phyloP scores from a whole-genome alignment of 2,329 filamentous ascomycete genomes.

The Claviceps paspali region DNA sequence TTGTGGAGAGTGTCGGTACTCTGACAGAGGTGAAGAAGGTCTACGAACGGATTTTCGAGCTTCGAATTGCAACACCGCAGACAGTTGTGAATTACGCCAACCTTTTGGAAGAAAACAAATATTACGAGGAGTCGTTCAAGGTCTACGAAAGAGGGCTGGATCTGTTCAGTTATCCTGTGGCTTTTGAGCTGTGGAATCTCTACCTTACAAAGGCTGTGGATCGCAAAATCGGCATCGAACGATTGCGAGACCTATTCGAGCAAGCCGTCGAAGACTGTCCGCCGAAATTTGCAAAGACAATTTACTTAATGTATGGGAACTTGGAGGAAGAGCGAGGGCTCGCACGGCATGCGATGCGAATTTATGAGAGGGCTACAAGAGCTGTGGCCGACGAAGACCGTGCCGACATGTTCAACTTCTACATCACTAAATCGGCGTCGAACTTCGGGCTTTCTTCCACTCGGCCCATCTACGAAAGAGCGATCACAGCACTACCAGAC shows the following conservation, averaged over 20 bases:
- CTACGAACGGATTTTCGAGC: constrained; percentile 95
- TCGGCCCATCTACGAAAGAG: constrained; percentile 87
- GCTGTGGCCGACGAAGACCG: constrained; percentile 90
- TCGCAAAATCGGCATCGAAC: constrained; percentile 87
- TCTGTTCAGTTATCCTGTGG: constrained; percentile 96
- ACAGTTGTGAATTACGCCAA: constrained; percentile 98
- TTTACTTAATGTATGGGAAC: constrained; percentile 97
- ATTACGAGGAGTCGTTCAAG: constrained; percentile 96
- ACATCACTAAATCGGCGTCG: constrained; percentile 95
- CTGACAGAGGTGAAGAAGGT: constrained; percentile 86
- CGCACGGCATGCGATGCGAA: constrained; percentile 93
- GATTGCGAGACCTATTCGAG: constrained; percentile 87
- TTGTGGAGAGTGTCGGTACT: constrained; percentile 85
- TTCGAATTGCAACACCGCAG: constrained; percentile 93
- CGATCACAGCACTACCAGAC: constrained; percentile 86
- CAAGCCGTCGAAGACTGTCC: constrained; percentile 92
- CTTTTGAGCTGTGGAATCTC: constrained; percentile 96
- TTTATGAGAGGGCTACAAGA: constrained; percentile 91
- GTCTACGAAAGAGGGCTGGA: constrained; percentile 91
- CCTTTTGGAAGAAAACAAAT: constrained; percentile 81
- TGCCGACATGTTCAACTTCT: constrained; percentile 97
- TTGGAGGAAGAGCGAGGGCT: constrained; percentile 91
- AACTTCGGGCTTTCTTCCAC: constrained; percentile 96
- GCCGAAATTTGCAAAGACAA: constrained; percentile 84
- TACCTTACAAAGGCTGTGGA: constrained; percentile 96